These are phyloP conservation scores for Mycena rebaudengoi DNA, from an alignment of 768 basidiomycete genomes.

Conservation along the genomic window DNA sequence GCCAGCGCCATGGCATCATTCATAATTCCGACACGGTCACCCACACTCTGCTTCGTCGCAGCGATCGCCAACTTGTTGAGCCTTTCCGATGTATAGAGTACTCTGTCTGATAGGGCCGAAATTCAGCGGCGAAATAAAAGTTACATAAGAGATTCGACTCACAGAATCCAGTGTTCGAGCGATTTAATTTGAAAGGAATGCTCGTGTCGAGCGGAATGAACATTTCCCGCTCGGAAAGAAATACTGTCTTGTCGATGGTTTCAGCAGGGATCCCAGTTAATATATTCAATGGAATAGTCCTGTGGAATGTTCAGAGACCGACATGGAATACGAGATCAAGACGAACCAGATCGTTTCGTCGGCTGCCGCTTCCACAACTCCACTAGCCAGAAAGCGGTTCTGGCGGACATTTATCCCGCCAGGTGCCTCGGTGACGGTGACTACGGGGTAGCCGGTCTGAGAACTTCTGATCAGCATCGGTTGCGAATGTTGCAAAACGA, in stretches of 20 bases:
- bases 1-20: conserved; percentile 69
- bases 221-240: conserved; percentile 62
- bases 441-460: conserved; percentile 75
- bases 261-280: not conserved
- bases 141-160: conserved; percentile 21
- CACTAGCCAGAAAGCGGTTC: conserved; percentile 76
- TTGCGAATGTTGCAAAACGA: no score
- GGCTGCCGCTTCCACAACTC: conserved; percentile 67
- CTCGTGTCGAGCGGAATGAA: conserved; percentile 60
- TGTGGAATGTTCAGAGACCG: no score
- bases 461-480: conserved; percentile 51
- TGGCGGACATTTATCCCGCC: conserved; percentile 68
- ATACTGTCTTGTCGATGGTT: conserved; percentile 52
- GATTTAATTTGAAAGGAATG: conserved; percentile 74
- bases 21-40: conserved; percentile 75
- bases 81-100: conserved; percentile 68
- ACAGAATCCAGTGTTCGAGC: conserved; percentile 75
- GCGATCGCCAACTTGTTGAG: conserved; percentile 65
- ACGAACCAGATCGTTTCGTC: conserved; percentile 74
- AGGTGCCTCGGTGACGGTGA: conserved; percentile 67
- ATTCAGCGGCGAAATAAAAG: no score
- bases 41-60: conserved; percentile 57
- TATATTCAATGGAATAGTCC: conserved; percentile 11
- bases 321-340: conserved; percentile 35
- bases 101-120: conserved; percentile 63